Evolutionary conservation across 108 stramenopile species (phyloP), one percentile per base, ranked within the genome.

Genomic region (Parietichytrium sp.): DNA sequence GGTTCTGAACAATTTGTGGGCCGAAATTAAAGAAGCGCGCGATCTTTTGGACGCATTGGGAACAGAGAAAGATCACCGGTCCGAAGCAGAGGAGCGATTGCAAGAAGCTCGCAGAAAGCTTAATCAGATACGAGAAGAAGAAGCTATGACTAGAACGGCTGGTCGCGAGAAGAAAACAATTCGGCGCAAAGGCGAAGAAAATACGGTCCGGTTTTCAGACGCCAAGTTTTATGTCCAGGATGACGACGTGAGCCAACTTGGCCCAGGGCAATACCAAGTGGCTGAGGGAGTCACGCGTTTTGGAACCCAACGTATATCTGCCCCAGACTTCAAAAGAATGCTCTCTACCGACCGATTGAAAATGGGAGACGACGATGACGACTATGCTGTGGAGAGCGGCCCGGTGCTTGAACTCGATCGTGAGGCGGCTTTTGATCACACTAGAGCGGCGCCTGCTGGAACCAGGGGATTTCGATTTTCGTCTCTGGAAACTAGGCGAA

Each of bases 281-380:
- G 15, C 61, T 6, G 12, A 33, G 45, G 29, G 61, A 7, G 15
- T 72, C 42, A 72, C 29, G 29, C 61, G 61, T 20, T 72, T 72
- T 27, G 61, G 61, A 13, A n/a, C 45, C 0, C 38, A 72, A 0
- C 10, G 20, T 10, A 2, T 2, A 6, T 42, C 10, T 23, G 61
- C 38, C 15, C 61, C 61, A 25, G 61, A 72, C 33, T 45, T 72
- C 38, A 42, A 72, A 45, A 33, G 61, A 8, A 72, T 72, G 61
- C 1, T 38, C 38, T 45, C 61, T 23, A 15, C 16, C 38, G 6
- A 15, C 3, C 29, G 33, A 36, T 1, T n/a, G n/a, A n/a, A n/a
- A n/a, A n/a, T n/a, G n/a, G n/a, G 33, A 6, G 15, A 33, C n/a
- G 20, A 72, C 26, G 23, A 54, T 12, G 26, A 27, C 26, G 54